These are phyloP conservation scores for Zygoascus bituminiphila DNA, from an alignment of 805 yeast genomes.

Conservation along the genomic window DNA sequence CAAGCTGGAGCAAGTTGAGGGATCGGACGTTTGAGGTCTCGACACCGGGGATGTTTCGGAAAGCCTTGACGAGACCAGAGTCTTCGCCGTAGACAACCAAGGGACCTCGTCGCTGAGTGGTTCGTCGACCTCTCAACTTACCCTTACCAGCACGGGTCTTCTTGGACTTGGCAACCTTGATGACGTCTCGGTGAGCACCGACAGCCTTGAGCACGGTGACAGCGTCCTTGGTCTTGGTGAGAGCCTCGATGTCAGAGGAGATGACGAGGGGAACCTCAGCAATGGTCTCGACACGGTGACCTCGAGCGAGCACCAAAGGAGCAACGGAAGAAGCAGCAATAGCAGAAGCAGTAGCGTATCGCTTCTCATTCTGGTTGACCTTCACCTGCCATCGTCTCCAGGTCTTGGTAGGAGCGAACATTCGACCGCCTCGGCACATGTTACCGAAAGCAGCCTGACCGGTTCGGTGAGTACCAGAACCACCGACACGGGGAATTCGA, in stretches of 20 bases:
- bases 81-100: conserved; percentile 96
- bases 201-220: conserved; percentile 96
- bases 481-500: conserved; percentile 99
- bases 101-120: conserved; percentile 99
- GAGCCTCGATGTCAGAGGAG: conserved; percentile 82
- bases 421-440: conserved; percentile 99
- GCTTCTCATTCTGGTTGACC: conserved; percentile 99
- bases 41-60: conserved; percentile 99
- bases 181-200: conserved; percentile 97
- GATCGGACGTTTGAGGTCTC: conserved; percentile 90
- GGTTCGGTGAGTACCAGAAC: conserved; percentile 99
- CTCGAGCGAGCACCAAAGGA: conserved; percentile 97
- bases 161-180: conserved; percentile 97
- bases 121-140: conserved; percentile 99
- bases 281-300: conserved; percentile 98
- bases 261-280: conserved; percentile 98
- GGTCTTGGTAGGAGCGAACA: conserved; percentile 99
- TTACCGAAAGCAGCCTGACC: conserved; percentile 99
- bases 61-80: conserved; percentile 96
- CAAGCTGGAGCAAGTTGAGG: conserved; percentile 94
- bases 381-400: conserved; percentile 99
- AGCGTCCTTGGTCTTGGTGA: conserved; percentile 97
- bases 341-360: conserved; percentile 99
- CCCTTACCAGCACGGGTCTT: conserved; percentile 99
- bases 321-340: conserved; percentile 98